Evolutionary conservation across 2,329 filamentous ascomycete species (phyloP).

Genomic region (Metarhizium brunneum): DNA sequence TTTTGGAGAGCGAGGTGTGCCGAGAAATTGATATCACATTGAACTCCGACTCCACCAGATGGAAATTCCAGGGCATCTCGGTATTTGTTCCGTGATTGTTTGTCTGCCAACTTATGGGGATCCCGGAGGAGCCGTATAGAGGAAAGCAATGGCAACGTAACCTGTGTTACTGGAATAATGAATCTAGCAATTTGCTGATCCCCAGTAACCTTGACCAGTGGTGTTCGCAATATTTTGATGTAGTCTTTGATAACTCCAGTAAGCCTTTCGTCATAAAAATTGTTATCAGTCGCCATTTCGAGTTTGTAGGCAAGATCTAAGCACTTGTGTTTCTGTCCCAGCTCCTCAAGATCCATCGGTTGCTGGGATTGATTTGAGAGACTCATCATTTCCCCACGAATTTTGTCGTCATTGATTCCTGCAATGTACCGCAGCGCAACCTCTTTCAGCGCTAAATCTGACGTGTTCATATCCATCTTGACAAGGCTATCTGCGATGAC

Average conservation of each 20-base stretch:
- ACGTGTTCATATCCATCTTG: conserved; percentile 19
- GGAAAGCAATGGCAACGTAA: conserved; percentile 25
- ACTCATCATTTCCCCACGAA: conserved; percentile 31
- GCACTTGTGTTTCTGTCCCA: conserved; percentile 42
- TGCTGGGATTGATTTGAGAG: conserved; percentile 9
- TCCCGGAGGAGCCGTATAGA: conserved; percentile 36
- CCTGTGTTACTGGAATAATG: conserved; percentile 27
- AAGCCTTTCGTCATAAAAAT: conserved; percentile 31
- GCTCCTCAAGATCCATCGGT: conserved; percentile 25
- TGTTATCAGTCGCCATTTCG: conserved; percentile 40
- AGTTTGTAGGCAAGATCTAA: conserved; percentile 48
- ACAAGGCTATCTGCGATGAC: conserved; percentile 25
- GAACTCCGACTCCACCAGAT: conserved; percentile 67
- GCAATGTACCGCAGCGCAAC: conserved; percentile 37
- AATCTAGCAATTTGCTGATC: conserved; percentile 10
- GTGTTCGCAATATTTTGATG: conserved; percentile 36
- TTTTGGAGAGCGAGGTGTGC: conserved; percentile 79
- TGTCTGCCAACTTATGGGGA: conserved; percentile 39
- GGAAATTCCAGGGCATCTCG: conserved; percentile 65
- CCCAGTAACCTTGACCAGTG: conserved; percentile 15
- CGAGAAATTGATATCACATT: conserved; percentile 88
- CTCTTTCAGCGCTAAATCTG: conserved; percentile 5
- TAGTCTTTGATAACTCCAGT: conserved; percentile 35
- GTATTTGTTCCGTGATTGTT: conserved; percentile 44
- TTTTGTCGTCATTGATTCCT: conserved; percentile 38